Percentiles rank a stretch among this genome's conserved stretches.
Evolutionary conservation across 1,284 basidiomycete genomes (phyloP).

Genomic region (Ustilago bromivora): DNA sequence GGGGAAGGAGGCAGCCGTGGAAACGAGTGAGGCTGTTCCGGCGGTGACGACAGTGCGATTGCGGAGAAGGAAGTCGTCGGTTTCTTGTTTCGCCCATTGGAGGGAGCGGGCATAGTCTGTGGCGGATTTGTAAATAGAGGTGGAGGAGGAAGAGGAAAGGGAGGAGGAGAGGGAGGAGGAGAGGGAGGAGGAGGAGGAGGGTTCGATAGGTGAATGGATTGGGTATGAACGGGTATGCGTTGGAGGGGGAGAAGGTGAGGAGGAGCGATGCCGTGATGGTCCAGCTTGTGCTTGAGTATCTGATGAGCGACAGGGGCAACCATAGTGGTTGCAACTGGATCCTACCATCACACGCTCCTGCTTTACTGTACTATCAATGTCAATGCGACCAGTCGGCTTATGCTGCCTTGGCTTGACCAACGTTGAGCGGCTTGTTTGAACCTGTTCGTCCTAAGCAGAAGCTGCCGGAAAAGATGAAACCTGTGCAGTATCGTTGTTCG

Average conservation of each 20-base stretch:
- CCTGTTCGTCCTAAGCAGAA: not conserved
- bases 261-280: conserved; percentile 28
- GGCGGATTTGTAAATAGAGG: conserved; percentile 25
- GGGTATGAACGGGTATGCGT: conserved; percentile 1
- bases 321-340: conserved; percentile 39
- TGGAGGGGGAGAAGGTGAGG: not conserved
- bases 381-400: not conserved
- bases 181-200: not conserved
- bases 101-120: conserved; percentile 25
- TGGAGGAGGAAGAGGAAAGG: not conserved
- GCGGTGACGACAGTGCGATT: conserved; percentile 66
- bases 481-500: not conserved
- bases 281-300: conserved; percentile 18
- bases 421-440: not conserved
- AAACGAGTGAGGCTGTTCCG: conserved; percentile 66
- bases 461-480: not conserved
- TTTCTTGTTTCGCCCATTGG: conserved; percentile 45
- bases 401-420: not conserved
- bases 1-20: conserved; percentile 66
- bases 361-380: not conserved
- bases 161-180: no score
- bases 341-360: conserved; percentile 9
- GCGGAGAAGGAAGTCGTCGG: conserved; percentile 50
- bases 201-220: conserved; percentile 18
- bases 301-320: conserved; percentile 22